Conservation (phyloP, 1,139 yeast genomes). For the Magnusiomyces ingens region DNA sequence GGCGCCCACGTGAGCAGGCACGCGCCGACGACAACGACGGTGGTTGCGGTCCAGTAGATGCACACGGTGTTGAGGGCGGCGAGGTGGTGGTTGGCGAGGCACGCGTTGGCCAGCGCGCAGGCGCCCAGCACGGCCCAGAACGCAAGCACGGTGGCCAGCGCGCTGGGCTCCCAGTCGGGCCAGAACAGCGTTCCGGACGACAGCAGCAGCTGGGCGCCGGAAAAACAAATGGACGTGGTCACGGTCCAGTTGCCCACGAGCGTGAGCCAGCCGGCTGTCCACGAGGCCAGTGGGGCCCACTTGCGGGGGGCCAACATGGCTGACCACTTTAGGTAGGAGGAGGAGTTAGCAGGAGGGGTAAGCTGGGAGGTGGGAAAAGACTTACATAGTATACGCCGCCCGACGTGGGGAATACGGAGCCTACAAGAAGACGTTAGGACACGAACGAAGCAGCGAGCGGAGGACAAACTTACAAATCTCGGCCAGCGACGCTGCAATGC, state of each 20-base stretch:
- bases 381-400: slow-evolving; percentile 21
- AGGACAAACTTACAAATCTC: slow-evolving; percentile 21
- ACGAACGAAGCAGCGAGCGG: no score
- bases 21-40: slow-evolving; percentile 21
- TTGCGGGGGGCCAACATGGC: slow-evolving; percentile 15
- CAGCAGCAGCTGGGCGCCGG: slow-evolving; percentile 16
- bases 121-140: slow-evolving; percentile 19
- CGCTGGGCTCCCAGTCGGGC: slow-evolving; percentile 13
- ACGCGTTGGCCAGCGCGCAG: slow-evolving; percentile 15
- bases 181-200: slow-evolving; percentile 14
- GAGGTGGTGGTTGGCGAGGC: slow-evolving; percentile 17
- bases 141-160: slow-evolving; percentile 18
- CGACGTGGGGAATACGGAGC: slow-evolving; percentile 21
- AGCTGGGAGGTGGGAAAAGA: slow-evolving; percentile 13
- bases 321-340: slow-evolving; percentile 9
- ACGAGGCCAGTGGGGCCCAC: slow-evolving; percentile 17
- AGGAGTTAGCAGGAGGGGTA: no score
- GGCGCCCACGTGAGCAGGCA: slow-evolving; percentile 19
- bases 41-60: slow-evolving; percentile 19
- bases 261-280: slow-evolving; percentile 17
- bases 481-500: slow-evolving; percentile 24
- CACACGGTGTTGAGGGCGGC: slow-evolving; percentile 20
- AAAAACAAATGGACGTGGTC: slow-evolving; percentile 15
- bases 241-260: slow-evolving; percentile 18
- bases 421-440: no score